phyloP scores from a whole-genome alignment of 1,284 basidiomycete species.

The Vanrija sp. region DNA sequence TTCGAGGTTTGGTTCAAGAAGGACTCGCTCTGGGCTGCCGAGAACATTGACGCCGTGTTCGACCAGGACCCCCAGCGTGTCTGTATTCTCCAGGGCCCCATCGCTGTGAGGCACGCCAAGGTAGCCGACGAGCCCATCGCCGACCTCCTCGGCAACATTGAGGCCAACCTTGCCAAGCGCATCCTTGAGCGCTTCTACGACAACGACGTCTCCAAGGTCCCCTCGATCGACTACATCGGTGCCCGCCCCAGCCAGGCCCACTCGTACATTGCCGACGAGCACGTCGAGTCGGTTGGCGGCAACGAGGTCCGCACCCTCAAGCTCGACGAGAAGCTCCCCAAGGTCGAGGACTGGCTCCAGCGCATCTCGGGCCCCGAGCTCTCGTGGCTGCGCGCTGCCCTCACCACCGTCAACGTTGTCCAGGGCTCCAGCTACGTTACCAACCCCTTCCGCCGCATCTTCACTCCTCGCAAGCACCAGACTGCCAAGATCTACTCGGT shows the following conservation, averaged over 20 bases:
- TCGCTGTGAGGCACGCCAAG: slow-evolving; percentile 82
- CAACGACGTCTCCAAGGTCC: slow-evolving; percentile 73
- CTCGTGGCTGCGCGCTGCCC: slow-evolving; percentile 81
- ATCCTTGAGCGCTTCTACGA: slow-evolving; percentile 77
- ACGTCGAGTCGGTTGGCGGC: slow-evolving; percentile 50
- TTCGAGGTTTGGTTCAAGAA: slow-evolving; percentile 99
- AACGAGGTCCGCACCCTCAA: slow-evolving; percentile 58
- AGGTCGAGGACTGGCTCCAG: slow-evolving; percentile 73
- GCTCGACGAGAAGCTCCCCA: slow-evolving; percentile 59
- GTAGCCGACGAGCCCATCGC: slow-evolving; percentile 91
- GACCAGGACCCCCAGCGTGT: slow-evolving; percentile 98
- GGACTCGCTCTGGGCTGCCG: slow-evolving; percentile 97
- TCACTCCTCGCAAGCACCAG: slow-evolving; percentile 76
- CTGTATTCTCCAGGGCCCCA: slow-evolving; percentile 94
- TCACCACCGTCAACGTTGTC: slow-evolving; percentile 76
- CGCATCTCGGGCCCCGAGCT: slow-evolving; percentile 73
- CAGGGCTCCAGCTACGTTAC: slow-evolving; percentile 79
- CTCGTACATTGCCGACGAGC: slow-evolving; percentile 52
- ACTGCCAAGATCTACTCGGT: slow-evolving; percentile 60
- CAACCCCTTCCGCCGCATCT: slow-evolving; percentile 84
- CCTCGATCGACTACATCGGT: slow-evolving; percentile 81
- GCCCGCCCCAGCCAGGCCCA: slow-evolving; percentile 52
- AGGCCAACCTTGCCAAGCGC: slow-evolving; percentile 68
- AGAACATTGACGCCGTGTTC: slow-evolving; percentile 97
- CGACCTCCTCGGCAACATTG: slow-evolving; percentile 85